Evolutionary conservation across 495 filamentous ascomycete species (phyloP).

Genomic region (Aspergillus affinis): DNA sequence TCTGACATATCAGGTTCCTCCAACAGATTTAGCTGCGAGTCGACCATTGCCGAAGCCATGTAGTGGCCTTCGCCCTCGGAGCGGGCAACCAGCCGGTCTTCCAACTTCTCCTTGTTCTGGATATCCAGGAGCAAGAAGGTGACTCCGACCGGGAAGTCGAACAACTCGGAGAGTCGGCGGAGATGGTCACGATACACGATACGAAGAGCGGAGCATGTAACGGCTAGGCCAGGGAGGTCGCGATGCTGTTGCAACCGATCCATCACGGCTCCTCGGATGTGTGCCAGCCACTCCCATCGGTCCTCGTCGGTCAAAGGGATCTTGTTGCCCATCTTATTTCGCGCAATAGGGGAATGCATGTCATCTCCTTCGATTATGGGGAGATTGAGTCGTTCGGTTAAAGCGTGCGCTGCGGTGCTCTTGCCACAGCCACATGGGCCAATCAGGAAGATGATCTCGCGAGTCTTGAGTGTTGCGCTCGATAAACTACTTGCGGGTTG

Average conservation of each 20-base stretch:
- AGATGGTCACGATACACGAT: constrained; percentile 25
- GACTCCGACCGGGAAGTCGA: constrained; percentile 26
- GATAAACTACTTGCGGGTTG: background rate
- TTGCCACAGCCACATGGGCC: constrained; percentile 28
- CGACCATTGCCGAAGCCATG: constrained; percentile 26
- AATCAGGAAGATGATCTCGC: constrained; percentile 25
- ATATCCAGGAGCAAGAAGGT: constrained; percentile 21
- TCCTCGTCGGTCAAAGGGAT: constrained; percentile 23
- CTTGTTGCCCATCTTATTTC: constrained; percentile 21
- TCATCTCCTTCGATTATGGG: constrained; percentile 27
- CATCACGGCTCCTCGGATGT: constrained; percentile 29
- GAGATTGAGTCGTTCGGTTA: constrained; percentile 14
- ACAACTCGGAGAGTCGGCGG: constrained; percentile 16
- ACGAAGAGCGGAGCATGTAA: constrained; percentile 26
- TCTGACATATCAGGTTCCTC: constrained; percentile 19
- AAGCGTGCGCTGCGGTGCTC: constrained; percentile 19
- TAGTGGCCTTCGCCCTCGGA: constrained; percentile 24
- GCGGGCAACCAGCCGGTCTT: constrained; percentile 12
- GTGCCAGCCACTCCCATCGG: constrained; percentile 28
- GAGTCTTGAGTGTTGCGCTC: background rate
- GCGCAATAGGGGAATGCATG: constrained; percentile 23
- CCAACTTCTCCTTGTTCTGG: constrained; percentile 10
- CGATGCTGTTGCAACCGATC: constrained; percentile 18
- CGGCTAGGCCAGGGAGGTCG: constrained; percentile 11
- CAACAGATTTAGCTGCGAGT: constrained; percentile 24